Evolutionary conservation across 2,329 filamentous ascomycete species (phyloP).

Genomic region (Cladophialophora carrionii): DNA sequence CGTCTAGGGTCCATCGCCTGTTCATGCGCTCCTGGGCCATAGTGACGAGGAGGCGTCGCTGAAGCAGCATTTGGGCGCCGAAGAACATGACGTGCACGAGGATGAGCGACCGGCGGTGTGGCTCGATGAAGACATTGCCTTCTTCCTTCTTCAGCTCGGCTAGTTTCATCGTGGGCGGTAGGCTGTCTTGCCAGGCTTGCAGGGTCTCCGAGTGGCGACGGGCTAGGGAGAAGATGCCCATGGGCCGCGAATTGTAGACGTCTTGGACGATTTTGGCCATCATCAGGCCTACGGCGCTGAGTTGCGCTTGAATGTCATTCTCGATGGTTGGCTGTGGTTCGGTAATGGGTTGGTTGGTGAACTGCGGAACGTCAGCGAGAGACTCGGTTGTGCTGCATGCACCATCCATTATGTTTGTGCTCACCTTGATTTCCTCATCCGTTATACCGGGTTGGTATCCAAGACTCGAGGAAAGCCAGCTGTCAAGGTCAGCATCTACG

Average conservation of each 20-base stretch:
- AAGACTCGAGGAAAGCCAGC: constrained; percentile 23
- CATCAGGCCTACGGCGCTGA: constrained; percentile 18
- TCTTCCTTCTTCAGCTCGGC: background rate
- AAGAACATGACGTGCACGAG: constrained; percentile 20
- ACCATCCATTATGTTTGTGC: background rate
- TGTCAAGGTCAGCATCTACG: background rate
- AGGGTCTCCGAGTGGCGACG: constrained; percentile 9
- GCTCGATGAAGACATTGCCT: constrained; percentile 5
- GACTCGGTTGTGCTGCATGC: background rate
- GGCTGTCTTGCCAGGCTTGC: constrained; percentile 18
- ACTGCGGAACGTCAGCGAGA: background rate
- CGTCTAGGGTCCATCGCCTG: constrained; percentile 21
- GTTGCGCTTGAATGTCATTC: constrained; percentile 20
- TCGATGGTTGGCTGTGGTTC: constrained; percentile 20
- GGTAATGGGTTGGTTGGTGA: constrained; percentile 14
- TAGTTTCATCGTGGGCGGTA: constrained; percentile 18
- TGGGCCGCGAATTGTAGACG: constrained; percentile 14
- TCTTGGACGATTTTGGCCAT: constrained; percentile 19
- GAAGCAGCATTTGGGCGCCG: constrained; percentile 21
- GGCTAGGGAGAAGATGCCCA: constrained; percentile 12
- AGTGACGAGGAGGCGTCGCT: constrained; percentile 18
- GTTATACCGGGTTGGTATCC: constrained; percentile 20
- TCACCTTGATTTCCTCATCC: constrained; percentile 17
- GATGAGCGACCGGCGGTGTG: constrained; percentile 15
- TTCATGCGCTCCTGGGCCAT: constrained; percentile 22